Evolutionary conservation across 2,329 filamentous ascomycete species (phyloP), one percentile per base, ranked within the genome.

Genomic region (Aspergillus sclerotialis): DNA sequence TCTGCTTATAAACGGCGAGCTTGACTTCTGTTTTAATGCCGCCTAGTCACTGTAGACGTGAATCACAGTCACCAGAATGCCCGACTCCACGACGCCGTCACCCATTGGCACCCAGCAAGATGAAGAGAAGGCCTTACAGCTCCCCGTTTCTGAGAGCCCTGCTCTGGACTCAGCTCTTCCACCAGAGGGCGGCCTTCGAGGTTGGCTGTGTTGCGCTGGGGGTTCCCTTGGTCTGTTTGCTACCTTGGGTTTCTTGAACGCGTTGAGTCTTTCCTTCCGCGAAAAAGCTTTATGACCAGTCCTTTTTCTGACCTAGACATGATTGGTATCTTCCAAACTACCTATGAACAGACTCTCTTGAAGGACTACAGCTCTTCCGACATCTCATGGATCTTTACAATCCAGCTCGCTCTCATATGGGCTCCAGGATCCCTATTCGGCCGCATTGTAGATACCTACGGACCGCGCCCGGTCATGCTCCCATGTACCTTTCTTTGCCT

Each of bases 121-220:
- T n/a, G n/a, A n/a, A n/a, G n/a, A n/a, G n/a, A n/a, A n/a, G n/a
- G n/a, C n/a, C n/a, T n/a, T n/a, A n/a, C n/a, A n/a, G n/a, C n/a
- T n/a, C n/a, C n/a, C n/a, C n/a, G n/a, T n/a, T n/a, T n/a, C n/a
- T n/a, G n/a, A n/a, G n/a, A n/a, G n/a, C n/a, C n/a, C n/a, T n/a
- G n/a, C 21, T 2, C 21, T n/a, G 7, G 21, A 24, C 11, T 13
- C 26, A 12, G 7, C 11, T 9, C 23, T 40, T 6, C 34, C 40
- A 19, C 58, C 58, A 2, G 60, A 63, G 24, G 59, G 55, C 12
- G 59, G 59, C 5, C 24, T 47, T 2, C 34, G 40, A 27, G 59
- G 58, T 4, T 63, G 60, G 59, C 41, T 52, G 0, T 51, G 54
- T 3, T 56, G 58, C 2, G 33, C 48, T 2, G 59, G 58, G 4